Base-by-base conservation (phyloP, 2,329 filamentous ascomycete species). In the Talaromyces albobiverticillius region DNA sequence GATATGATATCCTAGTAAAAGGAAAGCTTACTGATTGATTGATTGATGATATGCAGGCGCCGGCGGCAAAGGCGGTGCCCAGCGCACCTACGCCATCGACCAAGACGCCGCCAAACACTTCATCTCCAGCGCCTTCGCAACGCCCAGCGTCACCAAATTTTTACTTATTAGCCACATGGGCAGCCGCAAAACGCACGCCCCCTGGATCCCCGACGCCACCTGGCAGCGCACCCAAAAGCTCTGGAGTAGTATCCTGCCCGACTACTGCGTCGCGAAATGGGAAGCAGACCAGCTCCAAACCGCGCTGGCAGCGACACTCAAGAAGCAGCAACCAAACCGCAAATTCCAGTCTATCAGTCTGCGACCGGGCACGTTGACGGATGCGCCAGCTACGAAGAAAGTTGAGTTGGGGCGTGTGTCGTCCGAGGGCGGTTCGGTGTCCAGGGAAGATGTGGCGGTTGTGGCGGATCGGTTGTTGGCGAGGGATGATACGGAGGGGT, bases 231-330 rank as follows among this genome's bases (percentile, higher is more conserved):
- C 78, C 1, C 70, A 76, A 49, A 71, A 77, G 57, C 67, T 74
- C 32, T 80, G 81, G 59, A 70, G 67, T n/a, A 72, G 78, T 25
- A 64, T 76, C 0, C 67, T 83, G 16, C 76, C 79, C 1, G 69
- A 75, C 10, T 83, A 83, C 61, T 77, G 72, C 59, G 71, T 76
- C 40, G 80, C 80, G 16, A 83, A 83, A 60, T 71, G 80, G 25
- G 79, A 79, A 20, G 79, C 80, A 1, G 80, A 83, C 57, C 79
- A 82, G 65, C 79, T 79, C 48, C 67, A 82, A 60, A 77, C 77
- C 9, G 75, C 78, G 4, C 61, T 77, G 32, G 68, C 72, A 8
- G 67, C 66, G 53, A 66, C 63, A 59, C 65, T 71, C 20, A 65
- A 66, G 48, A 56, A 58, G 20, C 57, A 62, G n/a, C 46, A 60